Percentiles rank a stretch among this genome's conserved stretches.
phyloP scores from a whole-genome alignment of 73 alveolate species.

The Paramecium bursaria region DNA sequence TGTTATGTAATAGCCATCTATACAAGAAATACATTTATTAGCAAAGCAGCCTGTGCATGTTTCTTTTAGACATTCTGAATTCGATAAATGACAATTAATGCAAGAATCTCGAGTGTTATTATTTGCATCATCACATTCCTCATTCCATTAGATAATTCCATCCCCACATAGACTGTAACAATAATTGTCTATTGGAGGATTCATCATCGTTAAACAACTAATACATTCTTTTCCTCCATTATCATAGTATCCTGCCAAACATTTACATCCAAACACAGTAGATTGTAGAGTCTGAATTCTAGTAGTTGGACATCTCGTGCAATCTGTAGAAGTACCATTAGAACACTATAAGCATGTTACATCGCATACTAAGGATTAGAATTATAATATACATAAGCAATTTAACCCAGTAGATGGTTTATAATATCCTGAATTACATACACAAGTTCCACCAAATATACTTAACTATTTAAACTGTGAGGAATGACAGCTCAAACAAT shows the following conservation, averaged over 20 bases:
- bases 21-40: slow-evolving; percentile 17
- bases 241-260: slow-evolving; percentile 45
- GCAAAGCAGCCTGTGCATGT: slow-evolving; percentile 20
- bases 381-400: neutral
- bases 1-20: slow-evolving; percentile 34
- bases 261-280: slow-evolving; percentile 34
- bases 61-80: slow-evolving; percentile 28
- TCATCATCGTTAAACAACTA: neutral
- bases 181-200: slow-evolving; percentile 47
- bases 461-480: neutral
- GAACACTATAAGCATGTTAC: slow-evolving; percentile 34
- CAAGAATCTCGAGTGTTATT: slow-evolving; percentile 12
- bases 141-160: slow-evolving; percentile 38
- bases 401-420: slow-evolving; percentile 9
- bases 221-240: slow-evolving; percentile 13
- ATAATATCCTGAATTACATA: slow-evolving; percentile 19
- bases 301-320: slow-evolving; percentile 44
- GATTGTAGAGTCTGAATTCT: neutral
- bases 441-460: neutral
- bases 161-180: slow-evolving; percentile 56
- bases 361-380: no score
- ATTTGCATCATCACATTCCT: slow-evolving; percentile 53
- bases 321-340: neutral
- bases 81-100: slow-evolving; percentile 9
- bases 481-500: slow-evolving; percentile 33